These are phyloP conservation scores for Silene conica DNA, from an alignment of 148 eudicot species.

Conservation along the genomic window DNA sequence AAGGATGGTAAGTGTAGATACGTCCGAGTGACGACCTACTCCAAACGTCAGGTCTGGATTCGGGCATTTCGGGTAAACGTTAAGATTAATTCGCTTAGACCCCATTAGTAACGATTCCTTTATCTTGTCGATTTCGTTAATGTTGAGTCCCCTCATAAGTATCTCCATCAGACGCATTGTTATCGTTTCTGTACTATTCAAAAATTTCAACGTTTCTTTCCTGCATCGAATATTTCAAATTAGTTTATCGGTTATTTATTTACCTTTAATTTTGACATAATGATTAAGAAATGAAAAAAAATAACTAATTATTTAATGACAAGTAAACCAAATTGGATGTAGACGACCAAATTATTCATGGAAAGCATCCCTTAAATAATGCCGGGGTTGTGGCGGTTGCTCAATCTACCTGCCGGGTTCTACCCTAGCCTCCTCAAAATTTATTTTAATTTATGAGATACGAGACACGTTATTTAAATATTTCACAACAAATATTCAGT, in stretches of 20 bases:
- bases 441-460: too few relatives aligned
- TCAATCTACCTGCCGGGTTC: too few relatives aligned
- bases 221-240: conserved; percentile 3
- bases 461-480: too few relatives aligned
- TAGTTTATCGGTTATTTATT: not conserved
- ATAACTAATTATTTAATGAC: too few relatives aligned
- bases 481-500: too few relatives aligned
- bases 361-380: too few relatives aligned
- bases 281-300: too few relatives aligned
- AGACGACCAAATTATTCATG: not conserved
- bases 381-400: too few relatives aligned
- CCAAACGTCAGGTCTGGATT: conserved; percentile 36
- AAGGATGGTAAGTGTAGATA: conserved; percentile 31
- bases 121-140: not conserved
- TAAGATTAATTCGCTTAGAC: conserved; percentile 11
- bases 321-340: too few relatives aligned
- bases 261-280: not conserved
- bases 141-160: conserved; percentile 28
- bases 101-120: conserved; percentile 9
- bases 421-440: too few relatives aligned
- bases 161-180: conserved; percentile 22
- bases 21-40: conserved; percentile 35
- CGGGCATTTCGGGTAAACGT: not conserved
- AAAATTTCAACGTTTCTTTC: conserved; percentile 31
- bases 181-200: conserved; percentile 15